Evolutionary conservation across 768 basidiomycete species (phyloP), one percentile per base, ranked within the genome.

Genomic region (Scleroderma bovista): DNA sequence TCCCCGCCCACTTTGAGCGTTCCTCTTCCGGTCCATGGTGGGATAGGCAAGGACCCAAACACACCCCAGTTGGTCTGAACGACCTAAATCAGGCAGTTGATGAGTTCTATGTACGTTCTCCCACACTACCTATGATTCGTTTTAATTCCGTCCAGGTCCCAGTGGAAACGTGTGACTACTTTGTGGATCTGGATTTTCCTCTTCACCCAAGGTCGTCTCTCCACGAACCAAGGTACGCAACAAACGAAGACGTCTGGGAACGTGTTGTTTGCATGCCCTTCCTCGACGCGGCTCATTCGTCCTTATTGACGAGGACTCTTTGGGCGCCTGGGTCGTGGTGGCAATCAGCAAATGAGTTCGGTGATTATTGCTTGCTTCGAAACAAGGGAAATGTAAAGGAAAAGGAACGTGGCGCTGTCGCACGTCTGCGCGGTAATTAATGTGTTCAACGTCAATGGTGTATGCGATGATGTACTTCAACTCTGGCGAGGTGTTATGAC

Each of bases 131-230:
- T 34, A 23, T 37, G 52, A 44, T 12, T 40, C 31, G 49, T 48
- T 33, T 52, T 44, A 50, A 26, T 31, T 13, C 38, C 39, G 48
- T 29, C 50, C 20, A 88, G 95, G 84, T 89, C 29, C 73, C 84
- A 22, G 69, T 82, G 19, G 70, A 78, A 19, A 72, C 78, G 36
- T 99, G 96, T 64, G 87, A 91, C 65, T 97, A 95, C 68, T 73
- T 99, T 51, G 74, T 99, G 54, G 93, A 97, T 66, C 78, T 91
- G 38, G 88, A 93, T 69, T 91, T 90, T 63, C 93, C 93, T 1
- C 66, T 70, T 1, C 81, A 88, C 54, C 79, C 86, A 2, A 62
- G 68, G 11, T 64, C 62, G 33, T 79, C 83, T 13, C 29, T 56
- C 5, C 67, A 79, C 41, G 93, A 96, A 61, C 92, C 89, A n/a